Evolutionary conservation across 2,329 filamentous ascomycete genomes (phyloP), one percentile per base, ranked within the genome.

Genomic region (Pleurostoma richardsiae): DNA sequence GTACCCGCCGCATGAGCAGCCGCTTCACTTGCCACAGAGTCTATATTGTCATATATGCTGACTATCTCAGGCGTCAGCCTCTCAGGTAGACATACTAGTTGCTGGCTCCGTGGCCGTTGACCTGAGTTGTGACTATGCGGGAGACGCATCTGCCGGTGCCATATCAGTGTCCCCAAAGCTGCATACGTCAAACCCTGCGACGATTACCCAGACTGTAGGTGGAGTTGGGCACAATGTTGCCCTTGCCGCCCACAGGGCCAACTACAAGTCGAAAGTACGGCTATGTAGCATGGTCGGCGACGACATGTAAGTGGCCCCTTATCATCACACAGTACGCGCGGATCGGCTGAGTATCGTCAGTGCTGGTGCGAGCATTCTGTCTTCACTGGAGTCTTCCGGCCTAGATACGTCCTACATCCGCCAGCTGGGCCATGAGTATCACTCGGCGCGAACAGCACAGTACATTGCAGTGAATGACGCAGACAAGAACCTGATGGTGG

Each of bases 221-320:
- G 94, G 94, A 5, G 94, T 97, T 6, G 94, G 89, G 5, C 85
- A 90, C 59, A 97, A 97, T 59, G 89, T 97, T 40, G 90, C 94
- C 11, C 78, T 90, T 42, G 91, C 92, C 40, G 85, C 88, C 1
- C 87, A 90, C 54, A 77, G 84, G 30, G 75, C 75, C 10, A 77
- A 86, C 49, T 82, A 80, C 6, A 59, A 68, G 19, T 67, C 67
- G 39, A 80, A 75, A 10, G 86, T 94, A 6, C 77, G 80, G 27
- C 79, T 96, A 11, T 91, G 86, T 66, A 95, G 88, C 58, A 78
- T 90, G 52, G 78, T 96, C 7, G 90, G 86, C 10, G 80, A 91
- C 59, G 92, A 97, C 60, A 64, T 82, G 79, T 83, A 67, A 67
- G 77, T 65, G n/a, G 4, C 4, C 8, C 26, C 19, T 19, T 19